A percentile compares a stretch with the other conserved stretches of the same genome.
phyloP scores from a whole-genome alignment of 1,284 basidiomycete species.

The Tremellales sp. region DNA sequence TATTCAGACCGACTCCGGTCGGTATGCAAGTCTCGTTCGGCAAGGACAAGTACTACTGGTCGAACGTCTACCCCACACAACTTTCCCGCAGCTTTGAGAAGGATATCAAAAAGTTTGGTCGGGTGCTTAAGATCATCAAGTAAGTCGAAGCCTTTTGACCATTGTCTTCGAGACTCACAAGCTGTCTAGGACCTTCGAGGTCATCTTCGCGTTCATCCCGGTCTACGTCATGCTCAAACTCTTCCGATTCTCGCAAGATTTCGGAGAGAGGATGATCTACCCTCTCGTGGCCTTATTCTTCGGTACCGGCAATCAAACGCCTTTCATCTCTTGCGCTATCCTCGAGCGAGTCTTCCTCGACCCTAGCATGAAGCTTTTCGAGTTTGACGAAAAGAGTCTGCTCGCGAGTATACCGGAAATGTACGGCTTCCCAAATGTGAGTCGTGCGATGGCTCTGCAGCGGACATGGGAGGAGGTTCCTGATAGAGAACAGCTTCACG shows the following conservation, averaged over 20 bases:
- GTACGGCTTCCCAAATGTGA: too few relatives aligned
- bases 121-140: constrained; percentile 10
- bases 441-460: too few relatives aligned
- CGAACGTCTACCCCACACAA: constrained; percentile 8
- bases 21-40: too few relatives aligned
- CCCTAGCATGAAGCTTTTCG: constrained; percentile 7
- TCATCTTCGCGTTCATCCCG: constrained; percentile 7
- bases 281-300: constrained; percentile 5
- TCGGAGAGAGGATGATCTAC: constrained; percentile 6
- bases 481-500: constrained; percentile 5
- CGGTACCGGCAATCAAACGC: constrained; percentile 5
- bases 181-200: constrained; percentile 1
- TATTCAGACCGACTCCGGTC: too few relatives aligned
- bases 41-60: constrained; percentile 9
- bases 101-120: constrained; percentile 9
- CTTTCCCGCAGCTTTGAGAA: constrained; percentile 4
- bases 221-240: constrained; percentile 1
- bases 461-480: too few relatives aligned
- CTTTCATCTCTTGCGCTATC: constrained; percentile 5
- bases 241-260: constrained; percentile 3
- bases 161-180: neutral
- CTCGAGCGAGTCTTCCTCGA: constrained; percentile 6
- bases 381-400: constrained; percentile 7
- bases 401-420: constrained; percentile 5
- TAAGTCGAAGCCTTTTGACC: neutral